Conservation (phyloP, 768 basidiomycete species). For the Tylopilus sp. region DNA sequence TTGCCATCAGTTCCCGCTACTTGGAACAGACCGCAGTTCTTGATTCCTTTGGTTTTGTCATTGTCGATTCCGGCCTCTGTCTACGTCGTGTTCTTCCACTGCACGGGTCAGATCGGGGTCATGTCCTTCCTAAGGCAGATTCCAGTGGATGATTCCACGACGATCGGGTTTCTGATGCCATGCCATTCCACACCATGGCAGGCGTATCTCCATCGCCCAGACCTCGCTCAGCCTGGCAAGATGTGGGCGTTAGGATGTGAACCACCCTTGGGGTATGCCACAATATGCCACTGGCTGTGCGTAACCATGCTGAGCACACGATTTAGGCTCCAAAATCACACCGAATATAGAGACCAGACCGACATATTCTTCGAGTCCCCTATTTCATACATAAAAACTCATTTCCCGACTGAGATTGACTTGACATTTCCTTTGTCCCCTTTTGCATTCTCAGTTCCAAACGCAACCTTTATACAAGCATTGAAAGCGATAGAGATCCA, state of each 20-base stretch:
- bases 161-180: conserved; percentile 86
- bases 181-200: conserved; percentile 97
- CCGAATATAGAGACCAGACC: conserved; percentile 75
- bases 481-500: conserved; percentile 28
- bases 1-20: not conserved
- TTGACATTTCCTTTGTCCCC: conserved; percentile 61
- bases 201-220: conserved; percentile 73
- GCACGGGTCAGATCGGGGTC: conserved; percentile 73
- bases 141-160: conserved; percentile 46
- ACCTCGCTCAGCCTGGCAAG: conserved; percentile 50
- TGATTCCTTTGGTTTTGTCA: conserved; percentile 41
- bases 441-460: conserved; percentile 49
- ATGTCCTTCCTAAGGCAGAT: conserved; percentile 63
- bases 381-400: conserved; percentile 52
- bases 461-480: conserved; percentile 29
- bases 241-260: conserved; percentile 92
- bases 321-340: conserved; percentile 41
- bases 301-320: conserved; percentile 9
- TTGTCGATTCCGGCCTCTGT: conserved; percentile 58
- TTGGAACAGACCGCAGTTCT: conserved; percentile 27
- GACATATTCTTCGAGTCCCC: conserved; percentile 79
- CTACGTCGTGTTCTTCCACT: conserved; percentile 75
- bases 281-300: not conserved
- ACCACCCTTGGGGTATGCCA: conserved; percentile 77
- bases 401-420: conserved; percentile 67